These are phyloP conservation scores for Angophora floribunda DNA, from an alignment of 345 rosid genomes.

Conservation along the genomic window DNA sequence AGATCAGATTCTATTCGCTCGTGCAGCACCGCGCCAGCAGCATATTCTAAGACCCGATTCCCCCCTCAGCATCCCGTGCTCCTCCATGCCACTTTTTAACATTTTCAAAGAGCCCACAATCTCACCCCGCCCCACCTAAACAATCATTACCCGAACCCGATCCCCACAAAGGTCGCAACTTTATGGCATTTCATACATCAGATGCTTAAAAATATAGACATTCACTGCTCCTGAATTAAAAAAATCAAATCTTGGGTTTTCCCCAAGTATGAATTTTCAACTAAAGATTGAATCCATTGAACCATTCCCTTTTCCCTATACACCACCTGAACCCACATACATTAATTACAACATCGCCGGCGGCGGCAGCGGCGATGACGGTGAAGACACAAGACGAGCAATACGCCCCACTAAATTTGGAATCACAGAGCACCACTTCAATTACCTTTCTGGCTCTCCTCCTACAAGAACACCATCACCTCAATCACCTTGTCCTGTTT, in stretches of 20 bases:
- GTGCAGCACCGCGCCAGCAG: not conserved
- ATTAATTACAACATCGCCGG: not conserved
- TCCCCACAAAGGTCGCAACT: not conserved
- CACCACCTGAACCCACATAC: not conserved
- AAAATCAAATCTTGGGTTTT: not conserved
- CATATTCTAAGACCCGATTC: not conserved
- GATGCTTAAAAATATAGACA: not conserved
- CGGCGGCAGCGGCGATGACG: not conserved
- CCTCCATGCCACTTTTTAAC: not conserved
- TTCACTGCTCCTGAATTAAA: not conserved
- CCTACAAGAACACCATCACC: not conserved
- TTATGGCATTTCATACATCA: not conserved
- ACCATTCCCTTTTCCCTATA: not conserved
- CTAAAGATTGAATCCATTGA: not conserved
- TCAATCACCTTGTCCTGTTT: not conserved
- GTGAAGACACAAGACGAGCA: not conserved
- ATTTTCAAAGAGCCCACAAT: not conserved
- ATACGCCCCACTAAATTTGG: not conserved
- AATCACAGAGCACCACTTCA: not conserved
- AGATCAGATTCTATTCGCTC: not conserved
- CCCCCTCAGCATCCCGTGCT: not conserved
- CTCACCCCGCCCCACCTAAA: not conserved
- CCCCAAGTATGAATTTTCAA: not conserved
- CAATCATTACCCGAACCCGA: not conserved
- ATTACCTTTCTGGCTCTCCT: not conserved